phyloP scores from a whole-genome alignment of 108 stramenopile species.

The Nitzschia putrida region DNA sequence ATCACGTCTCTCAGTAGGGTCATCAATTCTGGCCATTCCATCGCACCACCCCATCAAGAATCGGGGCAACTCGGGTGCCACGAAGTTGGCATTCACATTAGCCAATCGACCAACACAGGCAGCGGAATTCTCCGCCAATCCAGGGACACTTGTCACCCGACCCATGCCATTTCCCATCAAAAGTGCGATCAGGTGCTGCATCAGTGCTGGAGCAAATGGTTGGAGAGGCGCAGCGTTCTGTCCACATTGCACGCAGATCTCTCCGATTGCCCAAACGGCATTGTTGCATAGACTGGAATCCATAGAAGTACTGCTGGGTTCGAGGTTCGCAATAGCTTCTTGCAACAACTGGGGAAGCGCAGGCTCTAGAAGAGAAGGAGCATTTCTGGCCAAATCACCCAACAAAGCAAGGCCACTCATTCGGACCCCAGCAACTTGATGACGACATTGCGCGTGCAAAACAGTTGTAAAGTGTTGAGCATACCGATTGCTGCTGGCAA shows the following conservation, averaged over 20 bases:
- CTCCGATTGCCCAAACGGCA: slow-evolving; percentile 92
- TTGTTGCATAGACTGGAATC: slow-evolving; percentile 81
- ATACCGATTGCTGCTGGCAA: slow-evolving; percentile 71
- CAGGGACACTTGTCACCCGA: slow-evolving; percentile 51
- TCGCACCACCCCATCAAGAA: slow-evolving; percentile 83
- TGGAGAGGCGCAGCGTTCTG: slow-evolving; percentile 61
- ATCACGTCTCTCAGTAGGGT: slow-evolving; percentile 69
- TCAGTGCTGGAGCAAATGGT: slow-evolving; percentile 59
- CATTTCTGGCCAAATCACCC: slow-evolving; percentile 86
- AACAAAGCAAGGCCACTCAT: slow-evolving; percentile 90
- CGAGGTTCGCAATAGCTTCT: slow-evolving; percentile 65
- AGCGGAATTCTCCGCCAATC: slow-evolving; percentile 86
- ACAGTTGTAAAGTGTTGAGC: slow-evolving; percentile 68
- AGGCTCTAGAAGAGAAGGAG: slow-evolving; percentile 74
- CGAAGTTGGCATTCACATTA: slow-evolving; percentile 71
- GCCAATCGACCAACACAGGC: slow-evolving; percentile 87
- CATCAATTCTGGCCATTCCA: slow-evolving; percentile 70
- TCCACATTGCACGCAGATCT: slow-evolving; percentile 81
- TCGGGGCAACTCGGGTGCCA: slow-evolving; percentile 81
- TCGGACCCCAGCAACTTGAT: slow-evolving; percentile 70
- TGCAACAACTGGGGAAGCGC: slow-evolving; percentile 63
- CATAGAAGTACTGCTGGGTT: slow-evolving; percentile 43
- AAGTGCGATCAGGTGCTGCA: slow-evolving; percentile 72
- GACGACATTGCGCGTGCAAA: slow-evolving; percentile 54
- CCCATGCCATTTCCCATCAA: slow-evolving; percentile 78